A percentile compares a stretch with the other conserved stretches of the same genome.
Evolutionary conservation across 768 basidiomycete genomes (phyloP).

Genomic region (Mycena latifolia): DNA sequence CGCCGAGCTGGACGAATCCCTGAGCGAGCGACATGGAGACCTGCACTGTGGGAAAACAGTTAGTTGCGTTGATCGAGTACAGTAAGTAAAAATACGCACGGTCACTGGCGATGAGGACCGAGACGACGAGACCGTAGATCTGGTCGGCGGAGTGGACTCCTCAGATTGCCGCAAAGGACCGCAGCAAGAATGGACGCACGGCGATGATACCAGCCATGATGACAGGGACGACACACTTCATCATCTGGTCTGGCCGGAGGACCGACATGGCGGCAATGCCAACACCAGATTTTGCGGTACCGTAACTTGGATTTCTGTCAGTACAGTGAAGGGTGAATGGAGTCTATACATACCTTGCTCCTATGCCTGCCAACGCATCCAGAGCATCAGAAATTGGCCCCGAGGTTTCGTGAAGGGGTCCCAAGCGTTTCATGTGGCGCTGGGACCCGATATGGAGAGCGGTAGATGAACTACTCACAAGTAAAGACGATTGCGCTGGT

Average conservation of each 20-base stretch:
- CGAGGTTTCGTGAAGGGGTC: background rate
- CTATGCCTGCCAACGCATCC: constrained; percentile 68
- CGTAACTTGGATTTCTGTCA: constrained; percentile 73
- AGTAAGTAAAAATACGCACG: constrained; percentile 64
- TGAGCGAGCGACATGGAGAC: constrained; percentile 90
- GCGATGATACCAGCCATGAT: constrained; percentile 99
- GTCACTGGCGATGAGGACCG: constrained; percentile 92
- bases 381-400: constrained; percentile 10
- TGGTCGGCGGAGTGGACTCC: constrained; percentile 45
- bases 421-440: background rate
- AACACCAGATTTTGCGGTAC: constrained; percentile 98
- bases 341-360: constrained; percentile 75
- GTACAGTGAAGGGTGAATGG: constrained; percentile 23
- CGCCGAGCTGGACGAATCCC: constrained; percentile 95
- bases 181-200: constrained; percentile 64
- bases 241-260: constrained; percentile 96
- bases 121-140: constrained; percentile 99
- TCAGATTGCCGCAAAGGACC: too few species aligned
- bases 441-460: background rate
- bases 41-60: constrained; percentile 59
- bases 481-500: constrained; percentile 98
- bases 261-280: constrained; percentile 99
- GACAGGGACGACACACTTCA: constrained; percentile 97
- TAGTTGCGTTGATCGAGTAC: background rate
- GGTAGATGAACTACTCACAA: constrained; percentile 67